phyloP scores from a whole-genome alignment of 257 asterid species.

The Fraxinus americana region DNA sequence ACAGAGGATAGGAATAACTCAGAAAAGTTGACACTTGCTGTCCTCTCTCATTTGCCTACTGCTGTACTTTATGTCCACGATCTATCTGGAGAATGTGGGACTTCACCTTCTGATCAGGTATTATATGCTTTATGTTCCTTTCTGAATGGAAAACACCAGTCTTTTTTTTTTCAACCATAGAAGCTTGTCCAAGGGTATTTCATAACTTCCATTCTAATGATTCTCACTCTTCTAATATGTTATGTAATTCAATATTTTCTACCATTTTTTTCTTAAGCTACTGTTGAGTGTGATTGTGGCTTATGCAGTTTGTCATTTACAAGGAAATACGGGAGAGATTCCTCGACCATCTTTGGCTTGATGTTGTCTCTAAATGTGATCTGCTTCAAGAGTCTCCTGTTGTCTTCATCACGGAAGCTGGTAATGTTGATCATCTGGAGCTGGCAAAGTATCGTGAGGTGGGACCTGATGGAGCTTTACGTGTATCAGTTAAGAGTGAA shows the following conservation, averaged over 20 bases:
- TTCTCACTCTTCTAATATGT: slow-evolving; percentile 15
- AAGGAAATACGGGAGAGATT: slow-evolving; percentile 88
- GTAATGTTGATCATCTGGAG: slow-evolving; percentile 53
- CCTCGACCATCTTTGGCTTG: slow-evolving; percentile 86
- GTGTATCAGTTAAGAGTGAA: slow-evolving; percentile 71
- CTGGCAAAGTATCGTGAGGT: slow-evolving; percentile 67
- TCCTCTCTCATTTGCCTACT: slow-evolving; percentile 92
- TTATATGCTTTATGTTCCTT: slow-evolving; percentile 13
- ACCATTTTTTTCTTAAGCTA: slow-evolving; percentile 12
- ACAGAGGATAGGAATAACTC: slow-evolving; percentile 96
- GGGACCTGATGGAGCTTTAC: slow-evolving; percentile 90
- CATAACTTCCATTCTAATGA: slow-evolving; percentile 15
- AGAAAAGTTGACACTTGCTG: slow-evolving; percentile 97
- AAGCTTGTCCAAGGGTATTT: not conserved
- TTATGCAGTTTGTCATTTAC: slow-evolving; percentile 72
- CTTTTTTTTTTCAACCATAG: slow-evolving; percentile 4
- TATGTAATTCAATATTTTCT: slow-evolving; percentile 2
- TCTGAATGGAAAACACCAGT: not conserved
- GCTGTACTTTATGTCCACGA: slow-evolving; percentile 96
- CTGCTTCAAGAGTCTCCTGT: slow-evolving; percentile 70
- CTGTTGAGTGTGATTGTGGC: slow-evolving; percentile 12
- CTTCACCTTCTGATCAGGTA: slow-evolving; percentile 97
- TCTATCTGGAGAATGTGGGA: slow-evolving; percentile 95
- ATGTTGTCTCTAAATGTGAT: slow-evolving; percentile 90
- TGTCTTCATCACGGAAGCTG: slow-evolving; percentile 69